Percentiles rank a stretch among this genome's conserved stretches.
phyloP scores from a whole-genome alignment of 768 basidiomycete genomes.

The Chlorophyllum brunneum region DNA sequence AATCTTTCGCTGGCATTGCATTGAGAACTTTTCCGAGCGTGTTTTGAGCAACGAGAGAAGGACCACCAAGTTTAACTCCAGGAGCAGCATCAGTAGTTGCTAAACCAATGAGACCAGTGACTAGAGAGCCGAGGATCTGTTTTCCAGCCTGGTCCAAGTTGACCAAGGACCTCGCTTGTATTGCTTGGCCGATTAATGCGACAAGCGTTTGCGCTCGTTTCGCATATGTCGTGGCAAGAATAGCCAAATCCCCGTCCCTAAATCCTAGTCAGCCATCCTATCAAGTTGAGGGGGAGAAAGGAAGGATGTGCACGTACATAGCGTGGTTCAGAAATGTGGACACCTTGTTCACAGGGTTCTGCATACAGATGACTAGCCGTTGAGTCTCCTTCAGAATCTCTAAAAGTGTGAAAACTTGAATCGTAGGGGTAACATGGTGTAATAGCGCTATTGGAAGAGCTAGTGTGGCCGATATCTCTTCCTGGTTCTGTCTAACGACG shows the following conservation, averaged over 20 bases:
- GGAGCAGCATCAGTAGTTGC: conserved; percentile 28
- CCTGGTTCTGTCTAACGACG: conserved; percentile 55
- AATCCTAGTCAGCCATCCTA: conserved; percentile 1
- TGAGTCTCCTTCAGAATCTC: conserved; percentile 66
- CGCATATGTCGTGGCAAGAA: conserved; percentile 40
- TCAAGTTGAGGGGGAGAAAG: background rate
- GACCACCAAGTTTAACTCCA: conserved; percentile 38
- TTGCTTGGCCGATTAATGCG: conserved; percentile 53
- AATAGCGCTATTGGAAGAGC: conserved; percentile 65
- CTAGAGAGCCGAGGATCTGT: conserved; percentile 35
- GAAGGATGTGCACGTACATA: conserved; percentile 39
- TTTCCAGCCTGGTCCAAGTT: conserved; percentile 16
- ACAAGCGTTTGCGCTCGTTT: conserved; percentile 69
- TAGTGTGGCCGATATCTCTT: conserved; percentile 58
- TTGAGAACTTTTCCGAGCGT: conserved; percentile 52
- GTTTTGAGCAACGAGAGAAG: conserved; percentile 42
- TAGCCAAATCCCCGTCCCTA: conserved; percentile 60
- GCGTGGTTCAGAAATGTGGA: conserved; percentile 54
- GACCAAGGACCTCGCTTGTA: conserved; percentile 31
- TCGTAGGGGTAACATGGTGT: conserved; percentile 44
- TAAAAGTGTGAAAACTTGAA: conserved; percentile 60
- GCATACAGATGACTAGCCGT: conserved; percentile 46
- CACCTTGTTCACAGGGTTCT: conserved; percentile 30
- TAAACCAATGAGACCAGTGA: conserved; percentile 47
- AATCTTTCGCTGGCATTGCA: conserved; percentile 68